phyloP scores from a whole-genome alignment of 2,329 filamentous ascomycete genomes.

The Aplosporella prunicola region DNA sequence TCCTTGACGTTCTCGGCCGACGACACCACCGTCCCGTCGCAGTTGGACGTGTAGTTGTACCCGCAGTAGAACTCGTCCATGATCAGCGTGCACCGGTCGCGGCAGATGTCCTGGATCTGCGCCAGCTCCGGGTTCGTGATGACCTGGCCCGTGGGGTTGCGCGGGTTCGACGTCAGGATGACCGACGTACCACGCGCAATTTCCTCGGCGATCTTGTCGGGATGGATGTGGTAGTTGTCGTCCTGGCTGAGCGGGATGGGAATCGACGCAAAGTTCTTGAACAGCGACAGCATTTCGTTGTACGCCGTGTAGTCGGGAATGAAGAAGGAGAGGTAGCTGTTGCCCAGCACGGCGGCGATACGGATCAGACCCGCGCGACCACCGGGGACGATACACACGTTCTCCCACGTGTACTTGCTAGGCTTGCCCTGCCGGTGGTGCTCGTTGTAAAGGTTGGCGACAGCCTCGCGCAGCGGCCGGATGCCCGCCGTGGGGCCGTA shows the following conservation, averaged over 20 bases:
- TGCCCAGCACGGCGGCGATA: conserved; percentile 88
- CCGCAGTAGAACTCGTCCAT: conserved; percentile 92
- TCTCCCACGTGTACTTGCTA: conserved; percentile 93
- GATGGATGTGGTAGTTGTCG: conserved; percentile 88
- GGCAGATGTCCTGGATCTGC: conserved; percentile 87
- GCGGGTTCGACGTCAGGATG: conserved; percentile 88
- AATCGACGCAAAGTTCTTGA: conserved; percentile 61
- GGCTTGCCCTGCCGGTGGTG: conserved; percentile 81
- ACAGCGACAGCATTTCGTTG: conserved; percentile 92
- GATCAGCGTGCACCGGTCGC: conserved; percentile 81
- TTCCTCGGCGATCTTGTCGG: conserved; percentile 85
- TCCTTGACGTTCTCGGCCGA: conserved; percentile 85
- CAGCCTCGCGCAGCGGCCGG: conserved; percentile 77
- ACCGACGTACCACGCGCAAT: conserved; percentile 70
- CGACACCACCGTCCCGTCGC: conserved; percentile 81
- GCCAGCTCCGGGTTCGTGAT: conserved; percentile 76
- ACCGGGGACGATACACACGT: conserved; percentile 91
- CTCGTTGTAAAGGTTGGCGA: conserved; percentile 86
- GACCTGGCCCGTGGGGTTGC: conserved; percentile 87
- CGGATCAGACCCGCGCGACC: conserved; percentile 87
- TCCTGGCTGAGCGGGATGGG: conserved; percentile 62
- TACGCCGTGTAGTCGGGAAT: conserved; percentile 92
- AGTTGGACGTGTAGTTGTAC: conserved; percentile 91
- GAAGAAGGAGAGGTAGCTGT: conserved; percentile 88
- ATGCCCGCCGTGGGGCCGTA: conserved; percentile 92